Conservation (phyloP, 257 asterid genomes). For the Parsonsia alboflavescens region DNA sequence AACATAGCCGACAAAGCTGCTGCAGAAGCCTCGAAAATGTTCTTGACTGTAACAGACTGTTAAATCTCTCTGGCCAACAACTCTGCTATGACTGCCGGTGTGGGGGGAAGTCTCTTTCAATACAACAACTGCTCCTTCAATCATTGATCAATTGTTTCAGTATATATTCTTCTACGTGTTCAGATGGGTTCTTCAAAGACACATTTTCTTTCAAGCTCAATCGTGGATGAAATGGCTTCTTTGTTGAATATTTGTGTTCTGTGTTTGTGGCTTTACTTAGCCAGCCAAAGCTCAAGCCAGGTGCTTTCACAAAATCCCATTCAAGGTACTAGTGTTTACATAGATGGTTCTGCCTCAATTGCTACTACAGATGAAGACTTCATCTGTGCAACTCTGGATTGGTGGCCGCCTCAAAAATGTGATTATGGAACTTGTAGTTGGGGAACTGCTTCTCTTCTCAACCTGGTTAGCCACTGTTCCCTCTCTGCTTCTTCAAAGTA, state of each 20-base stretch:
- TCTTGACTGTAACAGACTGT: neutral
- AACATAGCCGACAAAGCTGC: neutral
- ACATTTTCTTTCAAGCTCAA: neutral
- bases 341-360: conserved; percentile 46
- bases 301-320: conserved; percentile 29
- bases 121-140: conserved; percentile 7
- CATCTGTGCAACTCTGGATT: conserved; percentile 59
- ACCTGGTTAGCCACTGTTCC: conserved; percentile 38
- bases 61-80: neutral
- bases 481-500: no score
- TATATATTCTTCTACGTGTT: neutral
- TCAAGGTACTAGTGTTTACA: conserved; percentile 34
- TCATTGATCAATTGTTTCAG: conserved; percentile 1
- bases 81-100: neutral
- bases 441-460: conserved; percentile 64
- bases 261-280: conserved; percentile 48
- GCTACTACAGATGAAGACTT: conserved; percentile 44
- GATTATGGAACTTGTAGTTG: conserved; percentile 60
- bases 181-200: conserved; percentile 1
- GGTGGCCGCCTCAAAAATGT: conserved; percentile 63
- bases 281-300: conserved; percentile 30
- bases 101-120: neutral
- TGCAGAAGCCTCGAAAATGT: neutral
- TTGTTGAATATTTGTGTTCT: conserved; percentile 34
- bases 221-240: conserved; percentile 31